These are phyloP conservation scores for Pichia phayaonensis DNA, from an alignment of 805 yeast genomes.

Conservation along the genomic window DNA sequence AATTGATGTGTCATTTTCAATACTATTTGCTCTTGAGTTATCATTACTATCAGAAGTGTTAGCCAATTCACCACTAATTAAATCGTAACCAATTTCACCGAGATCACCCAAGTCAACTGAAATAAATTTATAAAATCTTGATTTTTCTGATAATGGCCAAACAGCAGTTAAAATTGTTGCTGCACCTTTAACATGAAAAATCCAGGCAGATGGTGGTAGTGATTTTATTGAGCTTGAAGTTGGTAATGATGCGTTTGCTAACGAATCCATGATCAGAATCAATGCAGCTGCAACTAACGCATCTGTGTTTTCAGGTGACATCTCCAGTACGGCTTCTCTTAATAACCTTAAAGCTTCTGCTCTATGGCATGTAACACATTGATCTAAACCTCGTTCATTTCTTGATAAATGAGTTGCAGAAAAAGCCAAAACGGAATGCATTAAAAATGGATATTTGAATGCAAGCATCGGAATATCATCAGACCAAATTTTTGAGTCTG, in stretches of 20 bases:
- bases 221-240: conserved; percentile 44
- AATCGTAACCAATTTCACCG: conserved; percentile 53
- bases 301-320: conserved; percentile 80
- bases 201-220: conserved; percentile 91
- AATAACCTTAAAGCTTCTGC: conserved; percentile 77
- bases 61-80: conserved; percentile 29
- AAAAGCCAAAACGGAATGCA: conserved; percentile 88
- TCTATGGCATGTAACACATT: conserved; percentile 76
- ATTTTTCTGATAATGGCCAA: conserved; percentile 77
- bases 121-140: conserved; percentile 59
- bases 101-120: conserved; percentile 87
- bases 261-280: conserved; percentile 83
- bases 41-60: conserved; percentile 19
- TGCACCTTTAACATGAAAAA: conserved; percentile 94
- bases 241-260: conserved; percentile 80
- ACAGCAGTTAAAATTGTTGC: conserved; percentile 93
- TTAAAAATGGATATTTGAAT: conserved; percentile 77
- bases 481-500: conserved; percentile 80
- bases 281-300: conserved; percentile 90
- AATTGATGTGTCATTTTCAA: not conserved
- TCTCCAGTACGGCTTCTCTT: conserved; percentile 79
- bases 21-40: conserved; percentile 7
- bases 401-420: conserved; percentile 87
- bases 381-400: conserved; percentile 66
- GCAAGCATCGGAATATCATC: conserved; percentile 84